These are phyloP conservation scores for Linaria vulgaris DNA, from an alignment of 257 asterid species.

Conservation along the genomic window DNA sequence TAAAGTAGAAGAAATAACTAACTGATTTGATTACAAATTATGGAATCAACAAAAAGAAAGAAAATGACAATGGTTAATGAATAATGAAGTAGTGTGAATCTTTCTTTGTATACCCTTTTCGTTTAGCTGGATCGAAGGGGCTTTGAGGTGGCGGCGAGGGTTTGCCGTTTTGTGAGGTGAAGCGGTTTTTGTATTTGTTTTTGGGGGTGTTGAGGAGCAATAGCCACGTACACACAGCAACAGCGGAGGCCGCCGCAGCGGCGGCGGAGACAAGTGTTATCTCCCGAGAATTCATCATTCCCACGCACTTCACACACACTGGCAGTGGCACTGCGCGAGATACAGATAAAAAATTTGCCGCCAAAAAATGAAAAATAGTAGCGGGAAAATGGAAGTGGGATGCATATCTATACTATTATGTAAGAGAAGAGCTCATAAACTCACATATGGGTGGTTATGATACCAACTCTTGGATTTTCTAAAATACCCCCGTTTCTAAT, in stretches of 20 bases:
- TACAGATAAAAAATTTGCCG: slow-evolving; percentile 20
- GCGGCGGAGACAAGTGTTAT: slow-evolving; percentile 57
- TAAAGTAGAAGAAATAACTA: too few relatives aligned
- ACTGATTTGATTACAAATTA: too few relatives aligned
- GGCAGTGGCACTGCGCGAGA: slow-evolving; percentile 16
- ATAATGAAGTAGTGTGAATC: too few relatives aligned
- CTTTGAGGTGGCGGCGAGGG: slow-evolving; percentile 38
- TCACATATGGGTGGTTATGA: too few relatives aligned
- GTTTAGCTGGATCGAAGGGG: slow-evolving; percentile 76
- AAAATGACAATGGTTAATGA: neutral
- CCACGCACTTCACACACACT: slow-evolving; percentile 18
- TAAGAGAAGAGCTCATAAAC: too few relatives aligned
- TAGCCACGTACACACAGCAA: slow-evolving; percentile 30
- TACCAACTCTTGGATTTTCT: too few relatives aligned
- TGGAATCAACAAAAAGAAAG: too few relatives aligned
- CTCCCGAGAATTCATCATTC: slow-evolving; percentile 63
- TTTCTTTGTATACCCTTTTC: too few relatives aligned
- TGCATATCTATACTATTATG: too few relatives aligned
- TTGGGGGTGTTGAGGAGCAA: slow-evolving; percentile 35
- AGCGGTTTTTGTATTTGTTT: slow-evolving; percentile 29
- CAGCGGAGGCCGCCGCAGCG: slow-evolving; percentile 54
- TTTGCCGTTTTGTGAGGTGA: slow-evolving; percentile 30
- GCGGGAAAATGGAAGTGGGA: slow-evolving; percentile 34
- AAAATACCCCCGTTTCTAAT: too few relatives aligned
- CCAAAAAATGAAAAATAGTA: slow-evolving; percentile 18